Percentiles rank a stretch among this genome's conserved stretches.
These are phyloP conservation scores for Verbascum thapsus DNA, from an alignment of 257 asterid genomes.

Conservation along the genomic window DNA sequence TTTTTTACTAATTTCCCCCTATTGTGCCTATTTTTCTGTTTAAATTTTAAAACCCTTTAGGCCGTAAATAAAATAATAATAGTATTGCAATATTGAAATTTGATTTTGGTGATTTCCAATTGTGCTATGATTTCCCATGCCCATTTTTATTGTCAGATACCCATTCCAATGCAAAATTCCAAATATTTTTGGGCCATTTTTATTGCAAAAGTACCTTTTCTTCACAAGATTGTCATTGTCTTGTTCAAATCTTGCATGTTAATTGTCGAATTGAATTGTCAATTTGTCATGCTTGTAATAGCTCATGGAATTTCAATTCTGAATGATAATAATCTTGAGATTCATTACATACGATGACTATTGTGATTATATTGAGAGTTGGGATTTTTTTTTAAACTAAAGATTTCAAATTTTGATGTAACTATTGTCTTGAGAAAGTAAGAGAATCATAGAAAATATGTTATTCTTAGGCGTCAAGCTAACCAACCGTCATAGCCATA, in stretches of 20 bases:
- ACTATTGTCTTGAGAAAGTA: no score
- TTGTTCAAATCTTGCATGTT: neutral
- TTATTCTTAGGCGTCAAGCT: no score
- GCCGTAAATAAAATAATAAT: slow-evolving; percentile 23
- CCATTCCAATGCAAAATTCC: slow-evolving; percentile 10
- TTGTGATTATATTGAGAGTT: no score
- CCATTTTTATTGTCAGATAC: slow-evolving; percentile 29
- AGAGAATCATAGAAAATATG: no score
- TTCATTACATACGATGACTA: no score
- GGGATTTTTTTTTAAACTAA: no score
- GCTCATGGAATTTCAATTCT: no score
- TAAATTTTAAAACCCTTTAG: slow-evolving; percentile 41
- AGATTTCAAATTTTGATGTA: no score
- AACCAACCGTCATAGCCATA: no score
- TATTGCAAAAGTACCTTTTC: neutral
- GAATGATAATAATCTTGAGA: no score
- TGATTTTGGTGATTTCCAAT: slow-evolving; percentile 29
- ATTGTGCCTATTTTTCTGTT: slow-evolving; percentile 12
- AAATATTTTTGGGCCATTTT: slow-evolving; percentile 2
- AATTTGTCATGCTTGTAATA: no score
- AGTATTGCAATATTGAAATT: slow-evolving; percentile 43
- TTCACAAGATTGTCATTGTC: neutral
- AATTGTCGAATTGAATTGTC: neutral
- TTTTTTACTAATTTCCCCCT: slow-evolving; percentile 16
- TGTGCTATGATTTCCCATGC: neutral